Evolutionary conservation across 768 basidiomycete species (phyloP).

Genomic region (Tulasnella sp.): DNA sequence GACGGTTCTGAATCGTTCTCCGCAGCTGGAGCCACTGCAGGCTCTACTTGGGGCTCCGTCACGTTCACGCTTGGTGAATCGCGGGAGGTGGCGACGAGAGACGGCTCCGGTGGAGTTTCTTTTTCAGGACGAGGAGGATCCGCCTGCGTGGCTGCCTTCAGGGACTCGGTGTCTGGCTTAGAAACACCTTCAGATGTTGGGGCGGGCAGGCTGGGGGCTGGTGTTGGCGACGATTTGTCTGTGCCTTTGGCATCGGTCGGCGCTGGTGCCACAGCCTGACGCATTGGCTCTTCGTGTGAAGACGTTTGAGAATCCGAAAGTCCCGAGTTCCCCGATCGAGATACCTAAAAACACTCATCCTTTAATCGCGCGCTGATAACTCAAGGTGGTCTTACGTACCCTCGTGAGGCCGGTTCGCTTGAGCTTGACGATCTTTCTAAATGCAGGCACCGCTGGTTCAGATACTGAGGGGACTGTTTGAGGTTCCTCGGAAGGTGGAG

Average conservation of each 20-base stretch:
- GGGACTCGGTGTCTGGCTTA: neutral
- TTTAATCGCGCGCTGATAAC: neutral
- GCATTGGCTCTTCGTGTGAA: neutral
- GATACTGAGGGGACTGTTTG: neutral
- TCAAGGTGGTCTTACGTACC: neutral
- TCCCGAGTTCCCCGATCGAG: neutral
- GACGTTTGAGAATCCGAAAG: neutral
- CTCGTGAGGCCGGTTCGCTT: neutral
- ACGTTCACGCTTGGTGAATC: neutral
- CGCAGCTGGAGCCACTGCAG: no score
- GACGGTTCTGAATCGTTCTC: no score
- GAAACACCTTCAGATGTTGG: neutral
- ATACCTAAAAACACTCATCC: neutral
- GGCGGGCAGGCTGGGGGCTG: neutral
- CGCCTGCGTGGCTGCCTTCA: neutral
- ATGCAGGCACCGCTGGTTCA: neutral
- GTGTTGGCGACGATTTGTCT: neutral
- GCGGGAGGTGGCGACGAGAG: neutral
- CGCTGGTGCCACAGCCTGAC: neutral
- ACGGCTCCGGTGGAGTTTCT: neutral
- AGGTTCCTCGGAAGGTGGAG: neutral
- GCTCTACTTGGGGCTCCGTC: no score
- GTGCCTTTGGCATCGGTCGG: neutral
- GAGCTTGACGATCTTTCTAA: neutral
- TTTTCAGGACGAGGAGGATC: neutral